A percentile compares a stretch with the other conserved stretches of the same genome.
These are phyloP conservation scores for Hydrangea macrophylla DNA, from an alignment of 148 eudicot genomes.

Conservation along the genomic window DNA sequence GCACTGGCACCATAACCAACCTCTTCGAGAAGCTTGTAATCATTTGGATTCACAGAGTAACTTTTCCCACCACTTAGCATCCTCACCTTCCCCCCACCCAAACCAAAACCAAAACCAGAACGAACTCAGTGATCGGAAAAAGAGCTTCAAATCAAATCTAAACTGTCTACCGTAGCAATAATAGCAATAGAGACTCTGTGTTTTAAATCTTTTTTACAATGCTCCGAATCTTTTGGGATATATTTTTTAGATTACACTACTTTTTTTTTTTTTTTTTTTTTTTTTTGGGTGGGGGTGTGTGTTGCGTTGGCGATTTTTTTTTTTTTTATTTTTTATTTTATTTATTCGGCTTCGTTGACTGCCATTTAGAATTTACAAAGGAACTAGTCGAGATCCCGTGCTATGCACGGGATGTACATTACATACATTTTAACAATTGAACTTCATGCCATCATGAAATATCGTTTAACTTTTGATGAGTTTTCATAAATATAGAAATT, in stretches of 20 bases:
- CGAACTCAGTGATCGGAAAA: slow-evolving; percentile 11
- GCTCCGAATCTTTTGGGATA: slow-evolving; percentile 1
- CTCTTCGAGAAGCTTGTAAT: slow-evolving; percentile 84
- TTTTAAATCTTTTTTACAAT: too few species aligned
- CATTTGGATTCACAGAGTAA: slow-evolving; percentile 50
- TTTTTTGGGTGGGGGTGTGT: not conserved
- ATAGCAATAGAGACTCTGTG: not conserved
- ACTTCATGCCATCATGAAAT: too few species aligned
- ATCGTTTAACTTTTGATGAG: too few species aligned
- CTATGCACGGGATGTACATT: too few species aligned
- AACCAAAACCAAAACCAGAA: not conserved
- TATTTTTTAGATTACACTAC: not conserved
- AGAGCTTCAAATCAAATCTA: not conserved
- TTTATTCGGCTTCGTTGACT: not conserved
- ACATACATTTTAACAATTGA: too few species aligned
- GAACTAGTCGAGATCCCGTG: too few species aligned
- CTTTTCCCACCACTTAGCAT: slow-evolving; percentile 32
- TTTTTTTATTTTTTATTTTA: not conserved
- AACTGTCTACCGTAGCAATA: too few species aligned
- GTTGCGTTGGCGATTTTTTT: not conserved
- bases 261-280: too few species aligned
- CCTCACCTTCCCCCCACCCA: slow-evolving; percentile 27
- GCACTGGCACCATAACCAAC: slow-evolving; percentile 91
- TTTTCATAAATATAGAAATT: too few species aligned
- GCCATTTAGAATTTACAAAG: too few species aligned